A percentile compares a stretch with the other conserved stretches of the same genome.
phyloP scores from a whole-genome alignment of 768 basidiomycete genomes.

The Xerocomellus amylosporus region DNA sequence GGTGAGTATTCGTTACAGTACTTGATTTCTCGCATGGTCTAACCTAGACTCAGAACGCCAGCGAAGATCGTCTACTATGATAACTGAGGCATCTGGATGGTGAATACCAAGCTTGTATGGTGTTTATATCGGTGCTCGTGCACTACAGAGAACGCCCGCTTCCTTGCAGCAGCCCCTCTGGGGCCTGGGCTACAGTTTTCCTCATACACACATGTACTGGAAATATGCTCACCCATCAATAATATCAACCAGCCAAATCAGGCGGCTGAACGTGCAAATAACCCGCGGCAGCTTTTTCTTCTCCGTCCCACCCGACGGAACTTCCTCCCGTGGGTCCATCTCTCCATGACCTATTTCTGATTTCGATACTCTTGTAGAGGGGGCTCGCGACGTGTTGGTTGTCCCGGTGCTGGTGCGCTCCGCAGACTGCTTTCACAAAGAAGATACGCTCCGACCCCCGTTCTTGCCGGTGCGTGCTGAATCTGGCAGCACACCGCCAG shows the following conservation, averaged over 20 bases:
- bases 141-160: too few relatives aligned
- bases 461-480: not conserved
- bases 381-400: not conserved
- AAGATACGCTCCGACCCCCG: constrained; percentile 2
- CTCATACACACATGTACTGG: too few relatives aligned
- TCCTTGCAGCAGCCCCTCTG: too few relatives aligned
- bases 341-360: not conserved
- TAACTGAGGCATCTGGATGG: not conserved
- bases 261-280: constrained; percentile 52
- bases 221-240: too few relatives aligned
- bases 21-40: not conserved
- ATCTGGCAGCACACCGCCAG: not conserved
- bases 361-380: not conserved
- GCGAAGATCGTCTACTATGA: not conserved
- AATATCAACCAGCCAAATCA: constrained; percentile 9
- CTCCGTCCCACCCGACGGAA: constrained; percentile 6
- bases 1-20: not conserved
- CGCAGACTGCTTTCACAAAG: not conserved
- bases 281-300: constrained; percentile 58
- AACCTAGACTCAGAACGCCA: not conserved
- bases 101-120: not conserved
- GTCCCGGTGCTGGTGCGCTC: not conserved
- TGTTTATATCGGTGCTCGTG: too few relatives aligned
- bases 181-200: too few relatives aligned
- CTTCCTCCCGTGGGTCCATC: not conserved